Evolutionary conservation across 2,329 filamentous ascomycete species (phyloP).

Genomic region (Clarireedia monteithiana): DNA sequence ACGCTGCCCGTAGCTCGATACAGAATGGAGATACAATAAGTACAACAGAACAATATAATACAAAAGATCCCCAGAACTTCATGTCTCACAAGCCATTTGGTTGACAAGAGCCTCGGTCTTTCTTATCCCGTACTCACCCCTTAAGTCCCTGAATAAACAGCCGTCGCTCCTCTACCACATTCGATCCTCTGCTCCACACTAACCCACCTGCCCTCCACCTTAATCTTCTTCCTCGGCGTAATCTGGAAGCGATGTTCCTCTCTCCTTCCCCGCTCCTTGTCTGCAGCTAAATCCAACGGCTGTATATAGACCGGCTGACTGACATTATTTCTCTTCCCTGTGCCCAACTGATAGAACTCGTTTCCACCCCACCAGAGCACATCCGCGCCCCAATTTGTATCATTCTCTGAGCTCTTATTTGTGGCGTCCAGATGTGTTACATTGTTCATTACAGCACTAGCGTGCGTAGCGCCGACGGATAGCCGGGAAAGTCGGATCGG

Average conservation of each 20-base stretch:
- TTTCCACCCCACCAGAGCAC: slow-evolving; percentile 93
- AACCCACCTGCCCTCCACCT: slow-evolving; percentile 61
- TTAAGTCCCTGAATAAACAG: slow-evolving; percentile 62
- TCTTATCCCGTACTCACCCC: background rate
- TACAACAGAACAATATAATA: background rate
- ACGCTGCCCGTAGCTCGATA: background rate
- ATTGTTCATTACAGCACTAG: slow-evolving; percentile 76
- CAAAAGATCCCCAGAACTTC: background rate
- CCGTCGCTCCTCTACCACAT: slow-evolving; percentile 75
- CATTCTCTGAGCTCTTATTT: slow-evolving; percentile 45
- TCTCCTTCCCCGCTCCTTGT: slow-evolving; percentile 51
- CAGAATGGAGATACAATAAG: background rate
- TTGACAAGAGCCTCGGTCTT: background rate
- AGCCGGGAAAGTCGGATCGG: slow-evolving; percentile 73
- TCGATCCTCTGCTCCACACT: slow-evolving; percentile 81
- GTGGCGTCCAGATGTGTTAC: slow-evolving; percentile 52
- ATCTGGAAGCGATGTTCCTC: slow-evolving; percentile 73
- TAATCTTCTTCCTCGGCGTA: slow-evolving; percentile 66
- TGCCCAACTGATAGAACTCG: slow-evolving; percentile 88
- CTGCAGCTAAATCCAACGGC: slow-evolving; percentile 60
- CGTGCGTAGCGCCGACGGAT: slow-evolving; percentile 73
- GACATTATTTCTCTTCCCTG: slow-evolving; percentile 77
- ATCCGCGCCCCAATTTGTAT: slow-evolving; percentile 83
- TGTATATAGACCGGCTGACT: slow-evolving; percentile 70
- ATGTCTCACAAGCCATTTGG: background rate